Base-by-base conservation (phyloP, 306 rosid genomes). In the Canavalia gladiata region DNA sequence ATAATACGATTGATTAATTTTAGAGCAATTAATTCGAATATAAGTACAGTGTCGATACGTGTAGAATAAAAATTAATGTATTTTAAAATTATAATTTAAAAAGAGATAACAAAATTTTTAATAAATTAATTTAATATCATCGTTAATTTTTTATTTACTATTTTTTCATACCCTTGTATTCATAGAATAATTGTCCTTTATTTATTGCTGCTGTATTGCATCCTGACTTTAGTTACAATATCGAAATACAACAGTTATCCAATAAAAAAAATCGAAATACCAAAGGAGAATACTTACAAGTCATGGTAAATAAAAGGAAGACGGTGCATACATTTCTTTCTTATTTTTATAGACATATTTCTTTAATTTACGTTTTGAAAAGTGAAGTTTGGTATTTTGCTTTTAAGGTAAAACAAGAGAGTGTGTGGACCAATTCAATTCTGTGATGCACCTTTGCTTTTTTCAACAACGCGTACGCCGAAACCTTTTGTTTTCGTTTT, bases 341-440 rank as follows among this genome's bases (percentile, higher is more conserved):
- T 18, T 18, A 18, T 18, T 18, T 18, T 18, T 18, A 18, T 18
- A 18, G 25, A 18, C 25, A 18, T 18, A 18, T 18, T 18, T 18
- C 25, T 18, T 18, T 18, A 18, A 18, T 18, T 18, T 77, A 77
- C 46, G 67, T 52, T 54, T 77, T 66, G 34, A 31, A 42, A 52
- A 37, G 33, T 78, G 7, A 54, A 49, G 66, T 62, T 50, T 81
- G 65, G 77, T 34, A 75, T 56, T 86, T 81, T 79, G 68, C 86
- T 81, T 84, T 34, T 0, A 82, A 75, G 85, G 79, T 62, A 75
- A 84, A 80, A 75, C 57, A 43, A 62, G 74, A 65, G 59, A 52
- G 28, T 13, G 39, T 68, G 43, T 68, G 88, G 84, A 54, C 72
- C 73, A 77, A 12, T 65, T 69, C 74, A 77, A 9, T 65, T 39